Percentiles rank a stretch among this genome's conserved stretches.
phyloP scores from a whole-genome alignment of 208 protist species.

The Leptomonas pyrrhocoris region DNA sequence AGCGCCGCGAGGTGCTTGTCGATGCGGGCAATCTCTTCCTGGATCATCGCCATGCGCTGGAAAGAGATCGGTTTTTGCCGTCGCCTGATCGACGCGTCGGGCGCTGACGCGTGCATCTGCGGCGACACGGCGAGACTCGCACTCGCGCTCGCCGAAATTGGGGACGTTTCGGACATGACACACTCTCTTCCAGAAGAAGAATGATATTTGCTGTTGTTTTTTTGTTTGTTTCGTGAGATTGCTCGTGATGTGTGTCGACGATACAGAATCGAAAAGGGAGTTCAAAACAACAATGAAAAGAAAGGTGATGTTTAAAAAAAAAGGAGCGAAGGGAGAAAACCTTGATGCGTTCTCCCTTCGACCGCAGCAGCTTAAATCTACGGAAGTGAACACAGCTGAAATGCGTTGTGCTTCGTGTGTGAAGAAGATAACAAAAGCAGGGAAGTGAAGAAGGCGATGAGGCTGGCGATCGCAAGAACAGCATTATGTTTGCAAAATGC shows the following conservation, averaged over 20 bases:
- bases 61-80: slow-evolving; percentile 62
- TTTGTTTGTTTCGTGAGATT: background rate
- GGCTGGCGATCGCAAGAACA: too few relatives aligned
- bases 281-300: background rate
- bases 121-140: slow-evolving; percentile 13
- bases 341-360: too few relatives aligned
- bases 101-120: slow-evolving; percentile 10
- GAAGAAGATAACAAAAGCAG: background rate
- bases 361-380: too few relatives aligned
- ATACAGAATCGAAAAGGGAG: background rate
- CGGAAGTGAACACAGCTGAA: too few relatives aligned
- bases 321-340: background rate
- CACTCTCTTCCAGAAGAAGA: background rate
- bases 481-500: too few relatives aligned
- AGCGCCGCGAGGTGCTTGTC: slow-evolving; percentile 59
- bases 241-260: background rate
- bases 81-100: slow-evolving; percentile 25
- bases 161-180: slow-evolving; percentile 15
- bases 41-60: slow-evolving; percentile 73
- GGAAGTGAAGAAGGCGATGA: too few relatives aligned
- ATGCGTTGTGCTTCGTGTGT: too few relatives aligned
- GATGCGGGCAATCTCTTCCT: slow-evolving; percentile 76
- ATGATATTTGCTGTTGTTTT: background rate
- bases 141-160: background rate
- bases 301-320: background rate